Percentiles rank a stretch among this genome's conserved stretches.
Evolutionary conservation across 305 asterid genomes (phyloP).

Genomic region (Euphrasia arctica): DNA sequence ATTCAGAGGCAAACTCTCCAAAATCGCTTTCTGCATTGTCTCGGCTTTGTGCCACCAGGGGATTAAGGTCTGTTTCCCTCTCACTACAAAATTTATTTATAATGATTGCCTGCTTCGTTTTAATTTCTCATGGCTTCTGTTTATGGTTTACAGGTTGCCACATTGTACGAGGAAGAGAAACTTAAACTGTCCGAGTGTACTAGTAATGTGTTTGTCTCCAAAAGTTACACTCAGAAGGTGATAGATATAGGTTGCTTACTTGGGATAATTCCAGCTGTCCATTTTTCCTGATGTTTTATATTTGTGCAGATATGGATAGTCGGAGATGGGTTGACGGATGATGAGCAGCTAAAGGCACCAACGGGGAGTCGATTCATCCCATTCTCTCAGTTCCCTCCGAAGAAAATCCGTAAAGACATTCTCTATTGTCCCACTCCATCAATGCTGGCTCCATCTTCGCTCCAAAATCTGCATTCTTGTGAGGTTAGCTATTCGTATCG

Average conservation of each 20-base stretch:
- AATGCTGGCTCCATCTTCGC: constrained; percentile 58
- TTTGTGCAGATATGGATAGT: constrained; percentile 59
- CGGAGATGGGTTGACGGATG: constrained; percentile 58
- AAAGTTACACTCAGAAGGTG: constrained; percentile 45
- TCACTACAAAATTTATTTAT: background rate
- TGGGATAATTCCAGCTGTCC: background rate
- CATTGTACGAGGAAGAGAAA: constrained; percentile 45
- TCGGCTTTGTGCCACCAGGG: constrained; percentile 44
- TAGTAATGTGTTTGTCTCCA: constrained; percentile 30
- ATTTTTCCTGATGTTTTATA: background rate
- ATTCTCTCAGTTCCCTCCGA: constrained; percentile 66
- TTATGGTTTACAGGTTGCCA: constrained; percentile 36
- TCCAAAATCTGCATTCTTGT: constrained; percentile 68
- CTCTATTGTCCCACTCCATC: constrained; percentile 63
- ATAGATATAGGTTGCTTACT: background rate
- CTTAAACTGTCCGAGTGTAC: constrained; percentile 35
- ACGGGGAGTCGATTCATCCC: constrained; percentile 69
- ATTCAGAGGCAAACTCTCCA: constrained; percentile 44
- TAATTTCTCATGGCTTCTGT: background rate
- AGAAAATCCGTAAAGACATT: constrained; percentile 50
- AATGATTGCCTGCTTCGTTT: background rate
- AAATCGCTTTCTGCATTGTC: constrained; percentile 52
- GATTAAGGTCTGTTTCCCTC: constrained; percentile 40
- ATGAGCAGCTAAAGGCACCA: constrained; percentile 58
- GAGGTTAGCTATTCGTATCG: constrained; percentile 42